Conservation (phyloP, 1,284 basidiomycete species). For the Melampsora americana region DNA sequence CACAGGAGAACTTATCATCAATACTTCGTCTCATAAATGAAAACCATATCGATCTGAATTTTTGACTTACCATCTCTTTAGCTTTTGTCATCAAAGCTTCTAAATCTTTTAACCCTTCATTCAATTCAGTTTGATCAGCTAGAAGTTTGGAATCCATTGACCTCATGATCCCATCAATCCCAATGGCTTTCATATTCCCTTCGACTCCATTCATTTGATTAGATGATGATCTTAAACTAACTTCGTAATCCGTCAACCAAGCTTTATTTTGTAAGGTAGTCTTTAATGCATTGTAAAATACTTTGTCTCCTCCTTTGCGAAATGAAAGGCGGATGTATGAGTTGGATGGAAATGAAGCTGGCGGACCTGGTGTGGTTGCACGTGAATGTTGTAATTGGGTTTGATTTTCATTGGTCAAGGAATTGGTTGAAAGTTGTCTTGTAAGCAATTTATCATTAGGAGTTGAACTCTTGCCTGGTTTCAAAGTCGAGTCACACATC, state of each 20-base stretch:
- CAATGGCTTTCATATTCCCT: slow-evolving; percentile 17
- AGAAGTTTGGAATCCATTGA: slow-evolving; percentile 12
- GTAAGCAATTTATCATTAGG: background rate
- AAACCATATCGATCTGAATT: background rate
- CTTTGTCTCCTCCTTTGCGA: slow-evolving; percentile 80
- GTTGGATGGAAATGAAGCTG: slow-evolving; percentile 59
- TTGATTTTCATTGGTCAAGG: slow-evolving; percentile 44
- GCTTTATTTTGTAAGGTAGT: slow-evolving; percentile 70
- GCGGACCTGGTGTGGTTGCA: slow-evolving; percentile 65
- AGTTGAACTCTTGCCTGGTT: slow-evolving; percentile 47
- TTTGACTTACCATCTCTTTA: slow-evolving; percentile 72
- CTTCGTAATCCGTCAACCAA: slow-evolving; percentile 60
- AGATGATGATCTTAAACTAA: background rate
- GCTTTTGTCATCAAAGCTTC: slow-evolving; percentile 89
- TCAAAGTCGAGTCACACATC: slow-evolving; percentile 73
- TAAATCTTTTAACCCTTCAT: slow-evolving; percentile 76
- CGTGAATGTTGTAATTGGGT: slow-evolving; percentile 50
- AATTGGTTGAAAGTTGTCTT: slow-evolving; percentile 25
- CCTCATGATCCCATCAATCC: slow-evolving; percentile 36
- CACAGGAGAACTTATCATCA: too few species aligned
- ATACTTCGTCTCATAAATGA: too few species aligned
- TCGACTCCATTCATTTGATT: slow-evolving; percentile 30
- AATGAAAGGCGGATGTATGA: slow-evolving; percentile 66
- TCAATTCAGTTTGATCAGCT: slow-evolving; percentile 21
- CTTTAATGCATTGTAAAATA: slow-evolving; percentile 76